A percentile compares a stretch with the other conserved stretches of the same genome.
These are phyloP conservation scores for Friedmanniomyces simplex DNA, from an alignment of 495 filamentous ascomycete species.

Conservation along the genomic window DNA sequence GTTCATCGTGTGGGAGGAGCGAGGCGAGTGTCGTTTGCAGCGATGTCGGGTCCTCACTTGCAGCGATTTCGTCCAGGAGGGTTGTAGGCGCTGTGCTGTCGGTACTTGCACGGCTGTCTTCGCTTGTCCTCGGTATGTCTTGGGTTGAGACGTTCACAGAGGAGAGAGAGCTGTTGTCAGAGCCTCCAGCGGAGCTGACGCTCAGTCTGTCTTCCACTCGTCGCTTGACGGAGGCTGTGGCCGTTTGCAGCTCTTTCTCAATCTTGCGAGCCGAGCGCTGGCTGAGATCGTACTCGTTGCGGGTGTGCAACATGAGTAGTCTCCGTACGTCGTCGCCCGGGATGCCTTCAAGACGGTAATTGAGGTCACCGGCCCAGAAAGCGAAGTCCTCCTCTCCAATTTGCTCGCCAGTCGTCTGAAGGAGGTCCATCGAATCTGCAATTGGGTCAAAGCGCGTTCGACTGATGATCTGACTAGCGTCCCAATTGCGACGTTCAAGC, in stretches of 20 bases:
- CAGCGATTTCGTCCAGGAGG: constrained; percentile 10
- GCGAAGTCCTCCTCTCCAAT: constrained; percentile 86
- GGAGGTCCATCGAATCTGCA: constrained; percentile 41
- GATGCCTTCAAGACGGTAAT: constrained; percentile 82
- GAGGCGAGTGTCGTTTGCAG: constrained; percentile 79
- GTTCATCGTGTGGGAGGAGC: constrained; percentile 81
- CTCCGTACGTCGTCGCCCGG: constrained; percentile 83
- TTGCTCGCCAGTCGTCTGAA: constrained; percentile 45
- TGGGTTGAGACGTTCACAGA: not conserved
- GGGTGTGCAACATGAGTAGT: constrained; percentile 71
- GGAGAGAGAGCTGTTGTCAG: not conserved
- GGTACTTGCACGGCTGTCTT: not conserved
- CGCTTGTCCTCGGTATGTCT: not conserved
- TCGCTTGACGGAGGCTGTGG: constrained; percentile 7
- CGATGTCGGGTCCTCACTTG: constrained; percentile 45
- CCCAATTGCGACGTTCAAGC: constrained; percentile 81
- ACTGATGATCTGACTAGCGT: constrained; percentile 63
- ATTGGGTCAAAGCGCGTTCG: constrained; percentile 68
- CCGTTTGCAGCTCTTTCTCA: constrained; percentile 26
- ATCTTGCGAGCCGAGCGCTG: constrained; percentile 27
- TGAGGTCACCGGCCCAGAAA: constrained; percentile 96
- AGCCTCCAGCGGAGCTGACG: constrained; percentile 4
- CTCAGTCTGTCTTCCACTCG: constrained; percentile 2
- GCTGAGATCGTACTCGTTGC: constrained; percentile 56
- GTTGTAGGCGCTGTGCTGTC: constrained; percentile 8